Base-by-base conservation (phyloP, 1,284 basidiomycete species). In the Uromyces viciae-fabae region DNA sequence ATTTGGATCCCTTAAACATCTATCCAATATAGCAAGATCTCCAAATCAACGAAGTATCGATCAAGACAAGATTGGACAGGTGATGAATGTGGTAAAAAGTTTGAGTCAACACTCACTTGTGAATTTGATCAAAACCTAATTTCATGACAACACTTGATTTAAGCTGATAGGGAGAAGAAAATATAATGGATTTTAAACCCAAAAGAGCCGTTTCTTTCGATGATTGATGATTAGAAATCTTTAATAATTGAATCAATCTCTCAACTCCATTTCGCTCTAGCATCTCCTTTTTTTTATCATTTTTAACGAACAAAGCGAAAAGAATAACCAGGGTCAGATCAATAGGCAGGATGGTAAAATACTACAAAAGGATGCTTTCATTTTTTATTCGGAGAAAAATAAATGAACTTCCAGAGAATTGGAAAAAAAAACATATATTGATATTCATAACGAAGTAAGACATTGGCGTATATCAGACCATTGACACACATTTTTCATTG, bases 401-500 rank as follows among this genome's bases (percentile, higher is more conserved):
- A 82, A 75, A 22, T 75, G 66, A 8, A 82, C 81, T 40, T 83
- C 75, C 25, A 81, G 69, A 46, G 83, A 82, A 31, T 84, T 56
- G 7, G 83, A 75, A 36, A 80, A 75, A 2, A 84, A 46, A 43
- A 82, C 83, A 7, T 83, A 82, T 9, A 76, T 28, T 28, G 56
- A 28, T 9, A 9, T 76, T 17, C 83, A 82, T 22, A 84, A 40
- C 9, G 82, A 80, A n/a, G 36, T 19, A 40, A 25, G 36, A 25
- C 31, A 25, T 54, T 17, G 15, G 38, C 7, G 42, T 25, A 54
- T 38, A 49, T n/a, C 33, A 22, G 64, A 46, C 22, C 8, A 25
- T 28, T 36, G 28, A 73, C 66, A 3, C 22, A 74, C 92, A 77
- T 88, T 86, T 81, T 91, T 88, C 83, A 95, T 85, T 5, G 94